phyloP scores from a whole-genome alignment of 2,329 filamentous ascomycete genomes.

The Diplodia seriata region DNA sequence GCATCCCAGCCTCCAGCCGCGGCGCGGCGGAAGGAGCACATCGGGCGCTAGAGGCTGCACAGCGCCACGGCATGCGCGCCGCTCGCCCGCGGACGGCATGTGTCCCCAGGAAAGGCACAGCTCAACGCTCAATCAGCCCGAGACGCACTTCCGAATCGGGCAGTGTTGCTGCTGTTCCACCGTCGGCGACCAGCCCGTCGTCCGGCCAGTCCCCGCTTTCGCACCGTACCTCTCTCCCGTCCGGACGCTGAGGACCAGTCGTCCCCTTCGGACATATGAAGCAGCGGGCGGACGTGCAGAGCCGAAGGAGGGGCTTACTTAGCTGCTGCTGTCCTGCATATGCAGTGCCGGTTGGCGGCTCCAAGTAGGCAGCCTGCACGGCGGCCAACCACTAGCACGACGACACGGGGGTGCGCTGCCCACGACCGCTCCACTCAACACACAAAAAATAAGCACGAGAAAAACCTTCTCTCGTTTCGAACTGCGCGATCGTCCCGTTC shows the following conservation, averaged over 20 bases:
- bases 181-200: not conserved
- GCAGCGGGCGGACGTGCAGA: not conserved
- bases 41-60: not conserved
- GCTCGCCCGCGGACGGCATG: not conserved
- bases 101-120: not conserved
- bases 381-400: not conserved
- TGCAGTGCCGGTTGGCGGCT: constrained; percentile 12
- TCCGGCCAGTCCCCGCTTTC: not conserved
- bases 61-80: not conserved
- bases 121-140: not conserved
- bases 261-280: not conserved
- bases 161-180: not conserved
- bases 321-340: not conserved
- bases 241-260: not conserved
- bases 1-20: not conserved
- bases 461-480: not conserved
- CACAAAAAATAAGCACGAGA: not conserved
- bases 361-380: not conserved
- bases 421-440: constrained; percentile 9
- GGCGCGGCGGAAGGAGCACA: not conserved
- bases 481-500: not conserved
- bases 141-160: not conserved
- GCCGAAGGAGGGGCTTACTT: not conserved
- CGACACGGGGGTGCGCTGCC: constrained; percentile 2
- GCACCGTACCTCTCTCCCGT: not conserved